Evolutionary conservation across 2,329 filamentous ascomycete genomes (phyloP).

Genomic region (Myriangium duriaei): DNA sequence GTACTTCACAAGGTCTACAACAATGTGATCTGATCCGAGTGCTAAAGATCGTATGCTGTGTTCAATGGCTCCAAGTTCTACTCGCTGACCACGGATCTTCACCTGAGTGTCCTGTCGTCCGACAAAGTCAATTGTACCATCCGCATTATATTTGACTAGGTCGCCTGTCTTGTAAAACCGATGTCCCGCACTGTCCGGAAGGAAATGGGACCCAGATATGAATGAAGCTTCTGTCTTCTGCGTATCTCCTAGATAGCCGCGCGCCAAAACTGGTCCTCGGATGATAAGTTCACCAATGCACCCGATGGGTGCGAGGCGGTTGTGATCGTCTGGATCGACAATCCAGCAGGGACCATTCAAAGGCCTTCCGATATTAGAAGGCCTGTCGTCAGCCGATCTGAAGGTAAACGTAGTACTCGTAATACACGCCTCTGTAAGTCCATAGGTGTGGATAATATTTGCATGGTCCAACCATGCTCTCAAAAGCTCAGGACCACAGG

Average conservation of each 20-base stretch:
- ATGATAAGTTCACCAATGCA: constrained; percentile 32
- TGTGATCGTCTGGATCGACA: constrained; percentile 17
- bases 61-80: constrained; percentile 17
- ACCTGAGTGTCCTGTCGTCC: constrained; percentile 36
- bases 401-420: no score
- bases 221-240: constrained; percentile 20
- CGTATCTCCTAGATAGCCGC: constrained; percentile 27
- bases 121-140: constrained; percentile 57
- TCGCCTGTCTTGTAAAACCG: constrained; percentile 20
- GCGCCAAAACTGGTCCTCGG: constrained; percentile 30
- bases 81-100: constrained; percentile 16
- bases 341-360: constrained; percentile 17
- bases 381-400: constrained; percentile 11
- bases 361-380: constrained; percentile 2
- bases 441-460: constrained; percentile 2
- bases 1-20: no score
- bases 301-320: constrained; percentile 27
- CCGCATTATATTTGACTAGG: constrained; percentile 54
- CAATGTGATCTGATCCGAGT: neutral
- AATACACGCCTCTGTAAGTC: constrained; percentile 2
- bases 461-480: neutral
- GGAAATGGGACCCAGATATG: constrained; percentile 11
- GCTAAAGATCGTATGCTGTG: neutral
- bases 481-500: neutral
- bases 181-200: neutral